Evolutionary conservation across 192 early-diverging fungal species (phyloP).

Genomic region (Coemansia sp.): DNA sequence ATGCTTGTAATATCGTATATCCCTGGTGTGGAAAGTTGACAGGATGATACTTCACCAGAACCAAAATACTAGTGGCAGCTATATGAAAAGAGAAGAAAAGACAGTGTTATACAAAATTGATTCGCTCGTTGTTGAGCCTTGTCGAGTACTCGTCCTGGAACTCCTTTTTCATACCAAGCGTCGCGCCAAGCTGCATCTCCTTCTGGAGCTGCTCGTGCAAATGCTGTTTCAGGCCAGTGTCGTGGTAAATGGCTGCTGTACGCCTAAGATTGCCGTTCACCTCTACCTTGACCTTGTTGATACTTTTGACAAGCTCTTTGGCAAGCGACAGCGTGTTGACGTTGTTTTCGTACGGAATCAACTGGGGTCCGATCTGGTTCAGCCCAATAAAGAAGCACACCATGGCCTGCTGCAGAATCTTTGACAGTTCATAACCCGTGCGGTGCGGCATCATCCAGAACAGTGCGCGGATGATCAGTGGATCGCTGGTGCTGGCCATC

Average conservation of each 20-base stretch:
- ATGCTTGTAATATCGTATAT: no score
- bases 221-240: conserved; percentile 23
- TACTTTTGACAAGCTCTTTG: conserved; percentile 19
- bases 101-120: not conserved
- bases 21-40: no score
- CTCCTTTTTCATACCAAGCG: conserved; percentile 28
- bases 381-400: conserved; percentile 47
- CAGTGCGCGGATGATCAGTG: conserved; percentile 22
- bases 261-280: conserved; percentile 21
- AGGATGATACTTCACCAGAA: no score
- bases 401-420: conserved; percentile 45
- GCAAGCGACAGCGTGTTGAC: conserved; percentile 37
- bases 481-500: conserved; percentile 34
- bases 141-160: conserved; percentile 34
- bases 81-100: not conserved
- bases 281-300: conserved; percentile 23
- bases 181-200: conserved; percentile 43
- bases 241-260: conserved; percentile 21
- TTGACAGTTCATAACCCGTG: conserved; percentile 45
- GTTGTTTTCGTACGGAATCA: conserved; percentile 38
- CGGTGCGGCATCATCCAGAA: conserved; percentile 39
- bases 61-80: not conserved
- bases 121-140: conserved; percentile 25
- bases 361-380: conserved; percentile 54
- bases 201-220: conserved; percentile 27